Evolutionary conservation across 2,329 filamentous ascomycete species (phyloP).

Genomic region (Colletotrichum shisoi): DNA sequence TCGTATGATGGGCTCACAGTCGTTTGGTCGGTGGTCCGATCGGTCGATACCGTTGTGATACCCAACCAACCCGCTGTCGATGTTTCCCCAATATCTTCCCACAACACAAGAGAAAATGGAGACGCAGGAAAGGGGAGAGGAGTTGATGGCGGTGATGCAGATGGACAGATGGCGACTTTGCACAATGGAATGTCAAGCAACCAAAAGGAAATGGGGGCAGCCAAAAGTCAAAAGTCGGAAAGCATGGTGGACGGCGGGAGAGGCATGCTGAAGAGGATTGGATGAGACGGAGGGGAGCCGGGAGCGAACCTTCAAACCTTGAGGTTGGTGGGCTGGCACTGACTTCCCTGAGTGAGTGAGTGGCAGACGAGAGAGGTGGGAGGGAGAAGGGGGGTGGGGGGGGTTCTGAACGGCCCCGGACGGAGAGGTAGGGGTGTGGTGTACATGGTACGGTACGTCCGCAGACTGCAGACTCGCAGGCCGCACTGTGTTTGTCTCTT

Average conservation of each 20-base stretch:
- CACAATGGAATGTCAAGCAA: slow-evolving; percentile 30
- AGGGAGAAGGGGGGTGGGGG: neutral
- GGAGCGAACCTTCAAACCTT: slow-evolving; percentile 38
- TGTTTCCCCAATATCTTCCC: slow-evolving; percentile 19
- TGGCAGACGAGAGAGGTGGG: slow-evolving; percentile 3
- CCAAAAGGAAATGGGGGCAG: slow-evolving; percentile 27
- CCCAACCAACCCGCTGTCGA: slow-evolving; percentile 31
- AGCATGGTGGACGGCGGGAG: slow-evolving; percentile 34
- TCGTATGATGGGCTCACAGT: slow-evolving; percentile 35
- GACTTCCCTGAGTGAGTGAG: slow-evolving; percentile 11
- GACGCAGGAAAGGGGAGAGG: neutral
- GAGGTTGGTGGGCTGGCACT: slow-evolving; percentile 20
- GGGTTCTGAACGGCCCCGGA: slow-evolving; percentile 32
- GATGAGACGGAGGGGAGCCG: slow-evolving; percentile 39
- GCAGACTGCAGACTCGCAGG: neutral
- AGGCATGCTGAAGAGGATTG: slow-evolving; percentile 37
- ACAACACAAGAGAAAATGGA: neutral
- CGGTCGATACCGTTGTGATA: slow-evolving; percentile 31
- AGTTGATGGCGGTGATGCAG: neutral
- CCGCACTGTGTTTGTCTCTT: slow-evolving; percentile 30
- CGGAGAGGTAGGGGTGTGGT: slow-evolving; percentile 10
- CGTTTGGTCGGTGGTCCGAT: slow-evolving; percentile 38
- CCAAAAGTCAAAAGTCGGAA: slow-evolving; percentile 31
- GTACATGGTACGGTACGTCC: too few relatives aligned
- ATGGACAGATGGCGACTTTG: slow-evolving; percentile 33